Conservation (phyloP, 1,139 yeast species). For the Geotrichum cucujoidarum region DNA sequence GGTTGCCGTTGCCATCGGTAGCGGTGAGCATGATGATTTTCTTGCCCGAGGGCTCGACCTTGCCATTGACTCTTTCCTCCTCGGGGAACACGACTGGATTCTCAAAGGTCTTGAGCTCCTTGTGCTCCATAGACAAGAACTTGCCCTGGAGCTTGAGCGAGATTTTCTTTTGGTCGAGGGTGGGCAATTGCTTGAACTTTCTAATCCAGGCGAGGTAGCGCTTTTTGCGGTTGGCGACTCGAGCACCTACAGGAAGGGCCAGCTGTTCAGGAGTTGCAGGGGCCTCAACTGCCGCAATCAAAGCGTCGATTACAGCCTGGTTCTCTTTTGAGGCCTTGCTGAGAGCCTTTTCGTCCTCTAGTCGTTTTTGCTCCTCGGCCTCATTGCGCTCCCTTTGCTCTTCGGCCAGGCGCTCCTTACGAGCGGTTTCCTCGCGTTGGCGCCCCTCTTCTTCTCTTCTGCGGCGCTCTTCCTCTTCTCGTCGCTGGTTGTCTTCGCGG, state of each 20-base stretch:
- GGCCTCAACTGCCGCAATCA: not conserved
- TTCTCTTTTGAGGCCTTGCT: not conserved
- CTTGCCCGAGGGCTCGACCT: slow-evolving; percentile 26
- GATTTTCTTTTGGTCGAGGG: slow-evolving; percentile 7
- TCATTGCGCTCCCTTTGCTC: slow-evolving; percentile 4
- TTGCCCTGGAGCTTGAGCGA: slow-evolving; percentile 11
- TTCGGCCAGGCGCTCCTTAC: not conserved
- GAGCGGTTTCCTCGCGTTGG: slow-evolving; percentile 1
- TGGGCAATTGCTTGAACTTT: slow-evolving; percentile 4
- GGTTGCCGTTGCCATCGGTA: slow-evolving; percentile 30
- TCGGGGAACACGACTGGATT: slow-evolving; percentile 6
- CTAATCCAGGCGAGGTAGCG: slow-evolving; percentile 17
- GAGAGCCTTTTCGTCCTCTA: not conserved
- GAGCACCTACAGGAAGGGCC: slow-evolving; percentile 7
- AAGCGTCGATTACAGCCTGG: not conserved
- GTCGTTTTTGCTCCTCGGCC: not conserved
- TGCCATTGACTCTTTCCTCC: slow-evolving; percentile 19
- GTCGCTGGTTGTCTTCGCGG: slow-evolving; percentile 1
- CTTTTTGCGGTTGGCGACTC: slow-evolving; percentile 11
- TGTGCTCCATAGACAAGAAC: slow-evolving; percentile 14
- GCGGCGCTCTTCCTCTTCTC: slow-evolving; percentile 1
- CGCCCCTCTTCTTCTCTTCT: slow-evolving; percentile 7
- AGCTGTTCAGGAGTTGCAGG: slow-evolving; percentile 5
- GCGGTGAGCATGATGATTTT: slow-evolving; percentile 33
- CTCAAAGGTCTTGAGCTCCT: slow-evolving; percentile 13